Evolutionary conservation across 805 yeast species (phyloP).

Genomic region (Candida schatavii): DNA sequence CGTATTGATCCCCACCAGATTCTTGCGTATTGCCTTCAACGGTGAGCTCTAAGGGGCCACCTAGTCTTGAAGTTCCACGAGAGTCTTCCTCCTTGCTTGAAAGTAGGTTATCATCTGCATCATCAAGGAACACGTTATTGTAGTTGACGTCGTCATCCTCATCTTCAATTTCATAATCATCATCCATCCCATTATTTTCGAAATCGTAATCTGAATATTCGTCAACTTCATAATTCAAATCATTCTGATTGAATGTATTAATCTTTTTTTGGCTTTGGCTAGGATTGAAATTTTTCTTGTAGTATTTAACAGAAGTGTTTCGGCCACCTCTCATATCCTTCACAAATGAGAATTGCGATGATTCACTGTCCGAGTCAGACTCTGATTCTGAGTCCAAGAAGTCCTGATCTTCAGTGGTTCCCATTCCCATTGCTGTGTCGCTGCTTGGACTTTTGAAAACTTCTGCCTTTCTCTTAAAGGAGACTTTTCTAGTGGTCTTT

Average conservation of each 20-base stretch:
- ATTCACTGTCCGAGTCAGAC: constrained; percentile 8
- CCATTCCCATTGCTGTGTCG: background rate
- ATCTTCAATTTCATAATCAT: constrained; percentile 15
- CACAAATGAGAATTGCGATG: constrained; percentile 41
- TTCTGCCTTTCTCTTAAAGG: constrained; percentile 4
- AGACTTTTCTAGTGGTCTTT: constrained; percentile 8
- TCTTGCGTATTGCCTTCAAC: too few species aligned
- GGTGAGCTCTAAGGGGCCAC: too few species aligned
- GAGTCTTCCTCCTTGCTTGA: too few species aligned
- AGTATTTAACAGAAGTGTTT: constrained; percentile 43
- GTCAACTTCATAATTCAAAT: constrained; percentile 29
- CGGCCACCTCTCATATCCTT: constrained; percentile 40
- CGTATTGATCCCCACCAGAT: too few species aligned
- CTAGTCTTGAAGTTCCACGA: too few species aligned
- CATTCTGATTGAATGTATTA: constrained; percentile 25
- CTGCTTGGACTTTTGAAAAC: constrained; percentile 2
- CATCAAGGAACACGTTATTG: constrained; percentile 20
- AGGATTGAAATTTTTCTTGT: constrained; percentile 22
- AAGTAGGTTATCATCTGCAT: too few species aligned
- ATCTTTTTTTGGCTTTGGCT: constrained; percentile 10
- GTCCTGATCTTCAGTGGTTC: constrained; percentile 1
- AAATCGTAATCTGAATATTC: constrained; percentile 39
- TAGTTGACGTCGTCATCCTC: constrained; percentile 19
- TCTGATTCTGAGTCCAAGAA: background rate
- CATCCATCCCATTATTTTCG: constrained; percentile 41